Conservation (phyloP, 768 basidiomycete species). For the Tylopilus sp. region DNA sequence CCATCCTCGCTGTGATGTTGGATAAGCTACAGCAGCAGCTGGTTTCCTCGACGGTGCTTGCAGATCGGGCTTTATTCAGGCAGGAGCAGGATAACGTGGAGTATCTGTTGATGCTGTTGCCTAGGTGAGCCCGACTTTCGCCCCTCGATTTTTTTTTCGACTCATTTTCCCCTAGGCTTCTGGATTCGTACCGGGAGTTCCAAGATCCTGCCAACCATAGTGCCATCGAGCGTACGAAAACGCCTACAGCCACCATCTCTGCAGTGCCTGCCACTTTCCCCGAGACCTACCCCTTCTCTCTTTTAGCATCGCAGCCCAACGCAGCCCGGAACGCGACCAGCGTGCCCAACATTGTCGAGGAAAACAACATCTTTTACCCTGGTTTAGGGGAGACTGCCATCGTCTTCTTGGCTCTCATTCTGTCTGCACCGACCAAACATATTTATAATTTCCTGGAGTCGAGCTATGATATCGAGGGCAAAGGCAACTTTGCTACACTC, state of each 20-base stretch:
- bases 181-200: conserved; percentile 87
- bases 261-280: conserved; percentile 82
- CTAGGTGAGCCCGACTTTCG: conserved; percentile 52
- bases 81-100: conserved; percentile 95
- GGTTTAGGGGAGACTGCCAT: conserved; percentile 83
- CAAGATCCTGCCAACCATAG: conserved; percentile 62
- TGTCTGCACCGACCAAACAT: conserved; percentile 75
- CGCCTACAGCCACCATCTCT: conserved; percentile 55
- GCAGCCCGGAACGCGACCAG: conserved; percentile 41
- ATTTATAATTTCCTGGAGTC: conserved; percentile 77
- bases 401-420: conserved; percentile 76
- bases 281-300: conserved; percentile 88
- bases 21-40: conserved; percentile 84
- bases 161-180: conserved; percentile 46
- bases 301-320: conserved; percentile 66
- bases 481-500: conserved; percentile 67
- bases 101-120: conserved; percentile 74
- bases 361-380: conserved; percentile 60
- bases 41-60: conserved; percentile 59
- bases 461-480: conserved; percentile 85
- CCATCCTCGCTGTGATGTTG: conserved; percentile 84
- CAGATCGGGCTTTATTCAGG: conserved; percentile 57
- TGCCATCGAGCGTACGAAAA: conserved; percentile 65
- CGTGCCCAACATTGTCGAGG: conserved; percentile 41
- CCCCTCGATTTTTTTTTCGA: neutral